A percentile compares a stretch with the other conserved stretches of the same genome.
Evolutionary conservation across 1,139 yeast species (phyloP).

Genomic region (Yamadazyma aaseri): DNA sequence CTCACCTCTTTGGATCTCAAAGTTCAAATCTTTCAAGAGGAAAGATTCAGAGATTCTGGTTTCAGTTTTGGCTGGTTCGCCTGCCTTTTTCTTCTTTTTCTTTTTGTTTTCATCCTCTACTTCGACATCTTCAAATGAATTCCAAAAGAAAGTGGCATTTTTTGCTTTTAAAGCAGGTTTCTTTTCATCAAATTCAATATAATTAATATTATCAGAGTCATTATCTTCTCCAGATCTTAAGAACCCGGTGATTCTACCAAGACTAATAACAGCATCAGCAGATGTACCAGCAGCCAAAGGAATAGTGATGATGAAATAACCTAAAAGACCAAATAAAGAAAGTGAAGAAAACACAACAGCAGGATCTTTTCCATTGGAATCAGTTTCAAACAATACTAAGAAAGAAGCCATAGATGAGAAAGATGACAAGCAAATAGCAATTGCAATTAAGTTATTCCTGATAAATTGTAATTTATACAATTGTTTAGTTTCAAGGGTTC

Average conservation of each 20-base stretch:
- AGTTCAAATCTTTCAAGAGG: slow-evolving; percentile 18
- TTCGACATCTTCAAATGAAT: slow-evolving; percentile 28
- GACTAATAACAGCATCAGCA: slow-evolving; percentile 68
- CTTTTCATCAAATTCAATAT: slow-evolving; percentile 8
- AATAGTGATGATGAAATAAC: slow-evolving; percentile 54
- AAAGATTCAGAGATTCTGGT: slow-evolving; percentile 6
- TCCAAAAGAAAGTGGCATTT: slow-evolving; percentile 67
- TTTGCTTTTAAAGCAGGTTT: slow-evolving; percentile 43
- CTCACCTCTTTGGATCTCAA: slow-evolving; percentile 43
- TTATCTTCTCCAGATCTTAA: slow-evolving; percentile 35
- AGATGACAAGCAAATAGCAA: slow-evolving; percentile 59
- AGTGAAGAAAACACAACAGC: slow-evolving; percentile 80
- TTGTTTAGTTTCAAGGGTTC: slow-evolving; percentile 50
- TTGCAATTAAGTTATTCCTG: slow-evolving; percentile 59
- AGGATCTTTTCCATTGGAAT: slow-evolving; percentile 48
- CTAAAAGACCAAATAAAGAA: slow-evolving; percentile 64
- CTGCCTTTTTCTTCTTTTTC: slow-evolving; percentile 13
- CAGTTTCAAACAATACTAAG: slow-evolving; percentile 59
- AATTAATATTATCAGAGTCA: slow-evolving; percentile 39
- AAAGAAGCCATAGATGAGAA: slow-evolving; percentile 74
- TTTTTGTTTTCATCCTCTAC: slow-evolving; percentile 13
- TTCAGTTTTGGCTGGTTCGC: slow-evolving; percentile 16
- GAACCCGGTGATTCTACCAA: slow-evolving; percentile 56
- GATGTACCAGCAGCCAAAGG: slow-evolving; percentile 72
- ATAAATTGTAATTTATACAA: slow-evolving; percentile 50